Conservation (phyloP, 257 asterid genomes). For the Leonotis leonurus region DNA sequence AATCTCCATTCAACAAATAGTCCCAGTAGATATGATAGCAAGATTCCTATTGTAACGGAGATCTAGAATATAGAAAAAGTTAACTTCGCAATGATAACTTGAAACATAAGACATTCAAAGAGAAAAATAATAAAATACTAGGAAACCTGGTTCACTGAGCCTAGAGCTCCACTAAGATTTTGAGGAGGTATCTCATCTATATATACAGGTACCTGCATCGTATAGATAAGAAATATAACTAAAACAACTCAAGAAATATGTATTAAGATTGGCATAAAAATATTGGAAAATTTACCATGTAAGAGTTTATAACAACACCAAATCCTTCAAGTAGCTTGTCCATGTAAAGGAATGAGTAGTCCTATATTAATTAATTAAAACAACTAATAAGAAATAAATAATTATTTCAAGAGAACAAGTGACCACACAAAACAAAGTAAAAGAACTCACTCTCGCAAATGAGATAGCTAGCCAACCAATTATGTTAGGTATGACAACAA, state of each 20-base stretch:
- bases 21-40: constrained; percentile 82
- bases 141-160: constrained; percentile 87
- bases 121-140: neutral
- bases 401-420: neutral
- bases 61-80: constrained; percentile 41
- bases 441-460: constrained; percentile 57
- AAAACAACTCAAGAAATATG: neutral
- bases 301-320: constrained; percentile 92
- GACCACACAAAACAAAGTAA: neutral
- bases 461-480: constrained; percentile 91
- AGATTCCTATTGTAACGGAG: constrained; percentile 84
- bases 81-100: constrained; percentile 1
- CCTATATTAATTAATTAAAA: constrained; percentile 31
- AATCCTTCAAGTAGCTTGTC: constrained; percentile 95
- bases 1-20: constrained; percentile 72
- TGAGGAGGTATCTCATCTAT: constrained; percentile 94
- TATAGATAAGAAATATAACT: neutral
- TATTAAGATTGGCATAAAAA: neutral
- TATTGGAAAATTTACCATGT: constrained; percentile 37
- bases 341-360: constrained; percentile 81
- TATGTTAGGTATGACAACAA: constrained; percentile 85
- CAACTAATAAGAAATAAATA: neutral
- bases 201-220: constrained; percentile 76
- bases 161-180: constrained; percentile 73
- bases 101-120: neutral